Evolutionary conservation across 2,329 filamentous ascomycete genomes (phyloP).

Genomic region (Xylaria sp.): DNA sequence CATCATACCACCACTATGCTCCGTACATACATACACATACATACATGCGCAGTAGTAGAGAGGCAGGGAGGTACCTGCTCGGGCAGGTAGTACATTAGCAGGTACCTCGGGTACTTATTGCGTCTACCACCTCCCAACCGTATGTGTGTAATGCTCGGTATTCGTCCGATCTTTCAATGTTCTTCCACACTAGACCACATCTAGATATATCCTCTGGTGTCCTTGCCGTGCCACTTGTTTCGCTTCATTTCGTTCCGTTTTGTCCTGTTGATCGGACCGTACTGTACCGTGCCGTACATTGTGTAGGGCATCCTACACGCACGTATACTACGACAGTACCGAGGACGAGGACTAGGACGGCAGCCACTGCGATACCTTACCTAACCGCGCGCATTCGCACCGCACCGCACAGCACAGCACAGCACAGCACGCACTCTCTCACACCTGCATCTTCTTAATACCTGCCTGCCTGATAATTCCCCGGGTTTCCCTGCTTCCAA

Average conservation of each 20-base stretch:
- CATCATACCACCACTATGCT: no score
- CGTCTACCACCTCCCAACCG: no score
- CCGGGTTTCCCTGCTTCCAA: conserved; percentile 9
- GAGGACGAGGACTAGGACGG: conserved; percentile 3
- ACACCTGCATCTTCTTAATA: conserved; percentile 16
- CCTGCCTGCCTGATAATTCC: conserved; percentile 19
- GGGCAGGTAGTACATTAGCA: no score
- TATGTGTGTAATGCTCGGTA: no score
- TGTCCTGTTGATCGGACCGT: conserved; percentile 16
- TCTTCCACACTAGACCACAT: background rate
- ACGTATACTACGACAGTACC: background rate
- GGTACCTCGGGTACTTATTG: no score
- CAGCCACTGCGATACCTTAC: conserved; percentile 13
- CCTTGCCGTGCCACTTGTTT: background rate
- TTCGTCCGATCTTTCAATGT: background rate
- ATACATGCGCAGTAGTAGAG: background rate
- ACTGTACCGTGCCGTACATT: conserved; percentile 3
- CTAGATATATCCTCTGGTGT: background rate
- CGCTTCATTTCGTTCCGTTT: conserved; percentile 7
- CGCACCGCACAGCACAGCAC: no score
- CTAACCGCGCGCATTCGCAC: conserved; percentile 20
- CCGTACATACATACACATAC: no score
- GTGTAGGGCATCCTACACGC: background rate
- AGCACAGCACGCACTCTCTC: no score
- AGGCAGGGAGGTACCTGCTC: background rate